phyloP scores from a whole-genome alignment of 2,329 filamentous ascomycete species.

The Escovopsis weberi region DNA sequence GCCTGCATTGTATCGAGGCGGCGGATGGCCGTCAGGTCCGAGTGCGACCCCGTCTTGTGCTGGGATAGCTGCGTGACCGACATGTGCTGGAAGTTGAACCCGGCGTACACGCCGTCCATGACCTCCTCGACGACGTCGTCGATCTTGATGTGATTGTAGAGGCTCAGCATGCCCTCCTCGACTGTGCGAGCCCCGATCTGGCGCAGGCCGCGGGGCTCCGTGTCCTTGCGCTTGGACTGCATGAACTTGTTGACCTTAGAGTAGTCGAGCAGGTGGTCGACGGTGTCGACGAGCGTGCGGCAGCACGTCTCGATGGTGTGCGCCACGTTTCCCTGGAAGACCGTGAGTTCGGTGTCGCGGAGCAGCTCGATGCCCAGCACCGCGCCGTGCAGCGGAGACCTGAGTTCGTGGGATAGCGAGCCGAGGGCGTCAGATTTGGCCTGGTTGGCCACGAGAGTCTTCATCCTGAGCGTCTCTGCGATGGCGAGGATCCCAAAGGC shows the following conservation, averaged over 20 bases:
- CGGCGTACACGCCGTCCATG: constrained; percentile 31
- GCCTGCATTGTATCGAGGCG: constrained; percentile 28
- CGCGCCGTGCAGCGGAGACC: constrained; percentile 47
- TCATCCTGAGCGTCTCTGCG: constrained; percentile 36
- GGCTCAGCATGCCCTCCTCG: constrained; percentile 8
- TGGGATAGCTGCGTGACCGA: constrained; percentile 11
- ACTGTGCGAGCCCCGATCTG: constrained; percentile 2
- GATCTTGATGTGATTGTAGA: constrained; percentile 18
- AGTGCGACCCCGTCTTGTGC: constrained; percentile 2
- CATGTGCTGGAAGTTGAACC: constrained; percentile 24
- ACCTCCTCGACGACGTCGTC: constrained; percentile 31
- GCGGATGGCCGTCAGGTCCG: constrained; percentile 9
- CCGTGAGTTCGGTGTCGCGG: constrained; percentile 33
- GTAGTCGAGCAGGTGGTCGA: constrained; percentile 39
- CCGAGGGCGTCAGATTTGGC: constrained; percentile 45
- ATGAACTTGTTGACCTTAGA: constrained; percentile 36
- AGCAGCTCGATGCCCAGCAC: constrained; percentile 39
- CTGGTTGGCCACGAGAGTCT: constrained; percentile 22
- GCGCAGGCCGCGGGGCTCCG: constrained; percentile 1
- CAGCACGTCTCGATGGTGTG: constrained; percentile 36
- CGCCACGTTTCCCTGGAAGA: constrained; percentile 31
- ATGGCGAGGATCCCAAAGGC: constrained; percentile 42
- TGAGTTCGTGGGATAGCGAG: constrained; percentile 46
- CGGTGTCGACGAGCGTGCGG: constrained; percentile 36
- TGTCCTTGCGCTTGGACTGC: constrained; percentile 3